Evolutionary conservation across 2,329 filamentous ascomycete species (phyloP).

Genomic region (Leptographium lundbergii): DNA sequence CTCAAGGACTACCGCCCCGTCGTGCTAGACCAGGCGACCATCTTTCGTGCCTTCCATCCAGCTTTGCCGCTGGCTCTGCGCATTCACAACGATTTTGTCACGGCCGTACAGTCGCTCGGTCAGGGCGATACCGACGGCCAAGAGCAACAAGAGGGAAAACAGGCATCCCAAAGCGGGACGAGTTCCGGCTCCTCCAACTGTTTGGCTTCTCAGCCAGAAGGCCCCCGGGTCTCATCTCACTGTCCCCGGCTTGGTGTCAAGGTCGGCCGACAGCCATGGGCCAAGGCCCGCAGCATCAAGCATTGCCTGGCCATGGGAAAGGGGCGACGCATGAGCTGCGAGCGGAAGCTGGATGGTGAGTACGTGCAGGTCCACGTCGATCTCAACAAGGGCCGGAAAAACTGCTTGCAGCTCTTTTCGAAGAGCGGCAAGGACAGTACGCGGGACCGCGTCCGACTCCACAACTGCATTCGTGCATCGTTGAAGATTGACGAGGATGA

Average conservation of each 20-base stretch:
- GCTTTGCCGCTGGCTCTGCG: constrained; percentile 56
- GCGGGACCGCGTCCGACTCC: constrained; percentile 48
- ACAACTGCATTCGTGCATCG: constrained; percentile 48
- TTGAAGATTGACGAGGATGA: constrained; percentile 45
- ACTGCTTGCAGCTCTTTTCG: constrained; percentile 69
- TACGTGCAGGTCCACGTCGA: constrained; percentile 85
- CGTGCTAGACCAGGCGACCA: constrained; percentile 39
- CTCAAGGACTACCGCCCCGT: constrained; percentile 65
- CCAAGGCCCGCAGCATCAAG: constrained; percentile 58
- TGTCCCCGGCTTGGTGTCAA: constrained; percentile 46
- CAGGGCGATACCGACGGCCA: too few species aligned
- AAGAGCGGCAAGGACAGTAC: constrained; percentile 90
- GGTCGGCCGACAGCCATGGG: constrained; percentile 50
- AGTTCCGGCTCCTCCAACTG: neutral
- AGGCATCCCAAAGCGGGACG: neutral
- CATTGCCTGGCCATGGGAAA: constrained; percentile 57
- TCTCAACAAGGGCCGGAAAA: constrained; percentile 32
- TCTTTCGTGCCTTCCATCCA: constrained; percentile 53
- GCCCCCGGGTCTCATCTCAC: neutral
- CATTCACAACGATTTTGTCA: constrained; percentile 55
- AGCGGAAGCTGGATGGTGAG: constrained; percentile 78
- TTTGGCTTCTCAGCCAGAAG: neutral
- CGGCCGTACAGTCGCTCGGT: constrained; percentile 26
- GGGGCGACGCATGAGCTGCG: constrained; percentile 50
- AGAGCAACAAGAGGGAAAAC: too few species aligned